Conservation (phyloP, 2,329 filamentous ascomycete genomes). For the Akanthomyces lecanii region DNA sequence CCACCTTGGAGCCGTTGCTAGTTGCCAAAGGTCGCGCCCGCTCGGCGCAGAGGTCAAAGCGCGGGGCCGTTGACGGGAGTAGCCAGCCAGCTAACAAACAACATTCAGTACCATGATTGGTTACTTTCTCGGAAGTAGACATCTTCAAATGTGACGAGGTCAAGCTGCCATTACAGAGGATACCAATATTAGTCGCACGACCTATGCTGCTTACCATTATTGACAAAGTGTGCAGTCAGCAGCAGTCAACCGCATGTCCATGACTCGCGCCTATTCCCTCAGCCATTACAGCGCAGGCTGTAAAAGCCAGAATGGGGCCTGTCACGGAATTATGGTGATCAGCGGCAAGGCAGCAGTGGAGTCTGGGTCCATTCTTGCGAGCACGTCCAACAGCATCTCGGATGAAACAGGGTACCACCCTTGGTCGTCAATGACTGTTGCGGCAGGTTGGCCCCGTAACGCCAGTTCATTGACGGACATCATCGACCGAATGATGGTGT, state of each 20-base stretch:
- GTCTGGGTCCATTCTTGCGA: neutral
- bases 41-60: neutral
- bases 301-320: neutral
- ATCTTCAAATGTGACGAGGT: neutral
- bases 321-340: slow-evolving; percentile 3
- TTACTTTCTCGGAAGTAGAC: neutral
- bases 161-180: neutral
- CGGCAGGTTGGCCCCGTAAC: neutral
- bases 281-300: neutral
- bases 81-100: neutral
- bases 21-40: neutral
- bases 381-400: slow-evolving; percentile 1
- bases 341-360: slow-evolving; percentile 7
- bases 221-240: neutral
- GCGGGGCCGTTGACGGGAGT: neutral
- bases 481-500: neutral
- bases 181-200: neutral
- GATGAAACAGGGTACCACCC: slow-evolving; percentile 11
- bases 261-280: neutral
- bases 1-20: neutral
- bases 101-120: neutral
- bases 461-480: neutral
- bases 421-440: neutral
- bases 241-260: neutral
- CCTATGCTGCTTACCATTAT: neutral